Evolutionary conservation across 2,329 filamentous ascomycete genomes (phyloP), one percentile per base, ranked within the genome.

Genomic region (Tolypocladium inflatum): DNA sequence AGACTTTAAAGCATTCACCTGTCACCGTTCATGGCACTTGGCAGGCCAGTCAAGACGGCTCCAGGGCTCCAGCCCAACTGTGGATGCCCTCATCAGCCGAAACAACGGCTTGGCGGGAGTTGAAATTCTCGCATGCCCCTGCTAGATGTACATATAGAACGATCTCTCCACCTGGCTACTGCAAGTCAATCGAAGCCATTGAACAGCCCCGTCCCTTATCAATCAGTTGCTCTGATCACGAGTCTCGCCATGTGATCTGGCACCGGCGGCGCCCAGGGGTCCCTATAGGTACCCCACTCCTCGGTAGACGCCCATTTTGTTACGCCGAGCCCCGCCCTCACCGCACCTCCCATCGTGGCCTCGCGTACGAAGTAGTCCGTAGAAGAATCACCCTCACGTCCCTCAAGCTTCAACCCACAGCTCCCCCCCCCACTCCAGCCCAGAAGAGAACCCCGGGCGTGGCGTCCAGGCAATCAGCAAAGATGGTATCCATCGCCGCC

Each of bases 401-500:
- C 48, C 8, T 51, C 45, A 33, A 33, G 9, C 15, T 10, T 11
- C 13, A 15, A n/a, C 8, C 3, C 26, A 15, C 45, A 6, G 7
- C 17, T 13, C 48, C 19, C 30, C n/a, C 48, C 19, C 30, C 30
- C 48, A 30, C 48, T 11, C 45, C 15, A 30, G 45, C 45, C 26
- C 5, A 17, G 11, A 4, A 51, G 26, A n/a, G 26, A 35, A 51
- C 6, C 7, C 23, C 43, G 13, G 17, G 43, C 43, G 13, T n/a
- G 2, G 15, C 43, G 23, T 17, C 23, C 23, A 30, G 23, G 23
- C 4, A 30, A 15, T 23, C 15, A 23, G 48, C 30, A 30, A 51
- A 43, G 55, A 70, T 69, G 68, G 43, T 60, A 19, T 48, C 57
- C 39, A 38, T 52, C 38, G 58, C 63, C 17, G 63, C 64, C 21